Evolutionary conservation across 345 rosid species (phyloP).

Genomic region (Abelmoschus esculentus): DNA sequence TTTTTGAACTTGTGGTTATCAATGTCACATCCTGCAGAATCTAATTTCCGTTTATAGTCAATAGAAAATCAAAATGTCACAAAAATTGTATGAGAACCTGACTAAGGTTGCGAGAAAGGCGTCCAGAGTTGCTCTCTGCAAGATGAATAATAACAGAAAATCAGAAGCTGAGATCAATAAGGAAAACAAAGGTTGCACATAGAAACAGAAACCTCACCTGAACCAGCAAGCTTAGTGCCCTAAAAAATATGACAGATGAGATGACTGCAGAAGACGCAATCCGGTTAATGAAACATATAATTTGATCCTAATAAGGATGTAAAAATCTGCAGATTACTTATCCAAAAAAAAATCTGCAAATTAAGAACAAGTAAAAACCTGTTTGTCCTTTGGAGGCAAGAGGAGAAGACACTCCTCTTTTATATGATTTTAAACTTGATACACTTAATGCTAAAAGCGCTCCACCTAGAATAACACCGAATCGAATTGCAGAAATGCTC

Average conservation of each 20-base stretch:
- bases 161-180: neutral
- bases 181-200: neutral
- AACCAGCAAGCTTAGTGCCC: conserved; percentile 45
- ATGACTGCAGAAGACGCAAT: conserved; percentile 40
- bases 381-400: conserved; percentile 70
- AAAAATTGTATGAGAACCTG: conserved; percentile 36
- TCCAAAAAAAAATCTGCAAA: neutral
- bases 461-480: conserved; percentile 81
- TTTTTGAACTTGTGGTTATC: neutral
- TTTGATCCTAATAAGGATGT: neutral
- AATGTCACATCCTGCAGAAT: neutral
- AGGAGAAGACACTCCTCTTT: conserved; percentile 34
- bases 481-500: conserved; percentile 77
- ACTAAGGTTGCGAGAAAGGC: conserved; percentile 33
- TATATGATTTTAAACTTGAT: conserved; percentile 53
- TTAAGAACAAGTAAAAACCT: conserved; percentile 38
- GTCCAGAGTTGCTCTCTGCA: conserved; percentile 40
- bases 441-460: conserved; percentile 65
- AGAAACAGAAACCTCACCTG: conserved; percentile 32
- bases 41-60: neutral
- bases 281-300: neutral
- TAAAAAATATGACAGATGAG: conserved; percentile 49
- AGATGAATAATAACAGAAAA: neutral
- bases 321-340: neutral
- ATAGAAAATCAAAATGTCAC: neutral